These are phyloP conservation scores for Fusarium anguioides DNA, from an alignment of 2,329 filamentous ascomycete genomes.

Conservation along the genomic window DNA sequence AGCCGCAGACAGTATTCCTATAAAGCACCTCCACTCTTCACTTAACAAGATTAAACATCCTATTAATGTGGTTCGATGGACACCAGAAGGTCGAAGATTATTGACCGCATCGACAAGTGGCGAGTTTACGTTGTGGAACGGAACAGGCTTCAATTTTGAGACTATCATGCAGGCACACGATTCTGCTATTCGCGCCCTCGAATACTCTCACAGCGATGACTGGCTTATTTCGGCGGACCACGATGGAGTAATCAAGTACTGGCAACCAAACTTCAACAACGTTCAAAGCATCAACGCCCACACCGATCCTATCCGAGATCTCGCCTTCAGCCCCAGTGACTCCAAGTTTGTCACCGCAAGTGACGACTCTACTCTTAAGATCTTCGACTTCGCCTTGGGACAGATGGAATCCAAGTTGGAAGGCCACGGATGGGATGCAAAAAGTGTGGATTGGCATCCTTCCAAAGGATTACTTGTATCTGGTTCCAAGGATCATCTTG, in stretches of 20 bases:
- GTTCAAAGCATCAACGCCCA: slow-evolving; percentile 95
- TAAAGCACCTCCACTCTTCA: slow-evolving; percentile 97
- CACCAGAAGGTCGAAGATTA: slow-evolving; percentile 90
- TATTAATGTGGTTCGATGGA: slow-evolving; percentile 97
- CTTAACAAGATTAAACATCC: slow-evolving; percentile 98
- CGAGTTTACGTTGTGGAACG: slow-evolving; percentile 99
- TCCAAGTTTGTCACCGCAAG: slow-evolving; percentile 96
- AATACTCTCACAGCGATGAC: slow-evolving; percentile 95
- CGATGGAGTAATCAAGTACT: slow-evolving; percentile 96
- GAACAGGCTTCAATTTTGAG: slow-evolving; percentile 98
- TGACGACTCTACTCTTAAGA: slow-evolving; percentile 92
- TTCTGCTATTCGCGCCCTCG: slow-evolving; percentile 81
- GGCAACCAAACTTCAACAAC: slow-evolving; percentile 99
- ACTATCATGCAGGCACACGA: slow-evolving; percentile 99
- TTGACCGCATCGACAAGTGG: slow-evolving; percentile 95
- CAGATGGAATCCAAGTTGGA: slow-evolving; percentile 84
- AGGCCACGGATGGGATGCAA: slow-evolving; percentile 98
- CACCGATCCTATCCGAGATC: slow-evolving; percentile 86
- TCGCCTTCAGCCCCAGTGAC: slow-evolving; percentile 94
- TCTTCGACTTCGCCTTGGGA: slow-evolving; percentile 93
- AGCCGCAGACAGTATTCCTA: slow-evolving; percentile 87
- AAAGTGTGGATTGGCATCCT: slow-evolving; percentile 97
- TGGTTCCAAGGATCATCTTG: slow-evolving; percentile 95
- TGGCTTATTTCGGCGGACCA: slow-evolving; percentile 97
- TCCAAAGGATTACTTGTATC: slow-evolving; percentile 94